Evolutionary conservation across 768 basidiomycete species (phyloP).

Genomic region (Boletellus sp.): DNA sequence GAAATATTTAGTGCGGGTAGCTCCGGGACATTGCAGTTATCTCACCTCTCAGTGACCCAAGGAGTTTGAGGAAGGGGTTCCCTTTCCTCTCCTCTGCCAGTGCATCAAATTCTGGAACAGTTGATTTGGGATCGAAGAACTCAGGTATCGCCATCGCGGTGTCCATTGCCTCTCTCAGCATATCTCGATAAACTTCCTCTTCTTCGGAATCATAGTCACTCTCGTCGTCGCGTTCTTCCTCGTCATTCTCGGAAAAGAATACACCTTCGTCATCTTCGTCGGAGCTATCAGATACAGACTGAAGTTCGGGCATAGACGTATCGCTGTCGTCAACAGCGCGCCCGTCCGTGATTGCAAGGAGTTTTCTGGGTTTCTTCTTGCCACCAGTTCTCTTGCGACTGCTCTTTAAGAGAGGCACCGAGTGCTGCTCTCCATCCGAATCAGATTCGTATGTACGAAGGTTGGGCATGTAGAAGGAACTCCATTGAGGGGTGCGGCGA

Average conservation of each 20-base stretch:
- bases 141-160: conserved; percentile 53
- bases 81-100: conserved; percentile 51
- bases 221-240: conserved; percentile 36
- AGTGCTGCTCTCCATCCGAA: conserved; percentile 24
- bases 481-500: conserved; percentile 58
- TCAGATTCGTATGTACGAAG: conserved; percentile 20
- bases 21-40: background rate
- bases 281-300: conserved; percentile 61
- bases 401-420: conserved; percentile 8
- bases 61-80: conserved; percentile 75
- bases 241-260: conserved; percentile 28
- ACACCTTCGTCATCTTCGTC: conserved; percentile 40
- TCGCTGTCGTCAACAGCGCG: conserved; percentile 38
- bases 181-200: conserved; percentile 59
- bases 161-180: conserved; percentile 73
- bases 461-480: conserved; percentile 35
- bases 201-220: conserved; percentile 62
- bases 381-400: conserved; percentile 15
- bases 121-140: conserved; percentile 49
- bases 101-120: conserved; percentile 42
- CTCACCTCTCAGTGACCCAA: conserved; percentile 71
- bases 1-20: conserved; percentile 1
- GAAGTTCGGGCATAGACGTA: conserved; percentile 63
- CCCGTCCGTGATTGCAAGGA: conserved; percentile 50
- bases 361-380: conserved; percentile 35